Conservation (phyloP, 768 basidiomycete genomes). For the Lyophyllum shimeji region DNA sequence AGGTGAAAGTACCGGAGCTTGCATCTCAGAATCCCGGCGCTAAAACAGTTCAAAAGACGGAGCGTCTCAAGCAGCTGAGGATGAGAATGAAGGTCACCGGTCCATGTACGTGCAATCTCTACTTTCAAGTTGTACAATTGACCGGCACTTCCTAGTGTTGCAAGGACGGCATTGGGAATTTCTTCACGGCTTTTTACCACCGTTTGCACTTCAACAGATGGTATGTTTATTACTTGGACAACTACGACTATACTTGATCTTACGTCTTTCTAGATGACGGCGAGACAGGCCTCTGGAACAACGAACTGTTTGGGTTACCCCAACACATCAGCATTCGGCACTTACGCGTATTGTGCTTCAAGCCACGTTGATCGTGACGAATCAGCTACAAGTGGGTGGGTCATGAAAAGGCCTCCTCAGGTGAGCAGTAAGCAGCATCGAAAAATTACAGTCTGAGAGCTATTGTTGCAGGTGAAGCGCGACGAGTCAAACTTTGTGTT, state of each 20-base stretch:
- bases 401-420: not conserved
- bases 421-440: not conserved
- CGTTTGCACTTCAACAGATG: not conserved
- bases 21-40: too few relatives aligned
- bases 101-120: too few relatives aligned
- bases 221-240: not conserved
- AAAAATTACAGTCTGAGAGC: not conserved
- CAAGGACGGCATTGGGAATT: too few relatives aligned
- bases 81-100: too few relatives aligned
- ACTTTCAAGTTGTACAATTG: too few relatives aligned
- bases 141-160: too few relatives aligned
- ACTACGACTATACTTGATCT: not conserved
- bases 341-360: not conserved
- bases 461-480: not conserved
- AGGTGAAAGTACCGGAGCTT: too few relatives aligned
- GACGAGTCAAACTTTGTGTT: not conserved
- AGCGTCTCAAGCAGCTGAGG: too few relatives aligned
- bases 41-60: too few relatives aligned
- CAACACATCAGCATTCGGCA: not conserved
- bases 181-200: too few relatives aligned
- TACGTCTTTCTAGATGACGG: not conserved
- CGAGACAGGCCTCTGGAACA: not conserved
- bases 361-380: not conserved
- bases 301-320: not conserved
- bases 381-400: not conserved